Base-by-base conservation (phyloP, 345 rosid genomes). In the Carallia pectinifolia region DNA sequence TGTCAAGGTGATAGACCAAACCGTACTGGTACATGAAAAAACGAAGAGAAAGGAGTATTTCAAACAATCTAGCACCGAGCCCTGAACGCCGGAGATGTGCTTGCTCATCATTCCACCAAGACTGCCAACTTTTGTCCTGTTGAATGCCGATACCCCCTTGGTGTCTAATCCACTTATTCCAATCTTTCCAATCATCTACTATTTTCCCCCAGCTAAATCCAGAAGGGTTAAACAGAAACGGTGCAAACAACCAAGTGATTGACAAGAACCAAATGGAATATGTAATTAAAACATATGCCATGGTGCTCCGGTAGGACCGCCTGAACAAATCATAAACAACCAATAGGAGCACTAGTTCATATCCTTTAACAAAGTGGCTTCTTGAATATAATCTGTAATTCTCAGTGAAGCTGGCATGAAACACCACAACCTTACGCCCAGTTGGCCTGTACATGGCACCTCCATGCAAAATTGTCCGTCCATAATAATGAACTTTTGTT, bases 61-160 rank as follows among this genome's bases (percentile, higher is more conserved):
- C 97, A 30, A 88, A 76, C 64, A 85, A 64, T 63, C 95, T 85
- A 76, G 96, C 93, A 17, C 86, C 89, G 19, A 87, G 74, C 53
- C 97, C 93, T 7, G 94, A 89, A 62, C 78, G 88, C 64, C 79
- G 85, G 53, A 94, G 87, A 80, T 90, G 98, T 34, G 86, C 84
- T 81, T 94, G 98, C 74, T 91, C 97, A 23, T 91, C 96, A 34
- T 76, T 79, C 98, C 98, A 94, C 98, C 98, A 94, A 18, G 98
- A 91, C 69, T 94, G 87, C 98, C 98, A 94, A 80, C 98, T 94
- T 80, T 90, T 94, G 62, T 94, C 96, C 60, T 89, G 91, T 65
- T 87, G 95, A 75, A 91, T 90, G 61, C 98, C 98, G 34, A 94
- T 91, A 12, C 98, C 98, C 31, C 97, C 98, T 86, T 89, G 93